A percentile compares a stretch with the other conserved stretches of the same genome.
Evolutionary conservation across 805 yeast species (phyloP).

Genomic region (Pichia insulana): DNA sequence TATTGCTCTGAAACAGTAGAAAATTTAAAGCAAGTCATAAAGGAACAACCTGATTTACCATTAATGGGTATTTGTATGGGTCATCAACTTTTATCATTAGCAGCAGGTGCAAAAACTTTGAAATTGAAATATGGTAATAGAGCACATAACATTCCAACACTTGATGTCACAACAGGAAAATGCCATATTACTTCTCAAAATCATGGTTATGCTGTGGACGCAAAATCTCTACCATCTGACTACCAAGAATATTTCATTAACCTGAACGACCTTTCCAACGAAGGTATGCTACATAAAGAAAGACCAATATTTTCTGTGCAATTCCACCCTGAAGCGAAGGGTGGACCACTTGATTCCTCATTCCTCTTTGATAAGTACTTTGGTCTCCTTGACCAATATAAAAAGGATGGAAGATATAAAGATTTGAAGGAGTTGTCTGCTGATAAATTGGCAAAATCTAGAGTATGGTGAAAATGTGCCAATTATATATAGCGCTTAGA

Average conservation of each 20-base stretch:
- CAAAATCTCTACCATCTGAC: constrained; percentile 58
- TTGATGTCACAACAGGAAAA: constrained; percentile 81
- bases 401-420: constrained; percentile 25
- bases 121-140: constrained; percentile 97
- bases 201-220: constrained; percentile 97
- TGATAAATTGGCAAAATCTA: constrained; percentile 10
- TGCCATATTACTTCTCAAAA: constrained; percentile 98
- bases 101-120: constrained; percentile 86
- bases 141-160: constrained; percentile 96
- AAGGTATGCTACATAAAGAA: constrained; percentile 86
- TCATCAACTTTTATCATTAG: constrained; percentile 91
- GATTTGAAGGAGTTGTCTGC: constrained; percentile 12
- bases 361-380: constrained; percentile 88
- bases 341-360: constrained; percentile 94
- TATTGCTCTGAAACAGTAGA: constrained; percentile 74
- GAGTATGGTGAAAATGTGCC: constrained; percentile 7
- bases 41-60: constrained; percentile 57
- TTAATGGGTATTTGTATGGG: constrained; percentile 97
- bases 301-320: constrained; percentile 94
- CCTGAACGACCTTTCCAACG: constrained; percentile 92
- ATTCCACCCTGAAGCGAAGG: constrained; percentile 99
- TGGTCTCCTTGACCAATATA: constrained; percentile 53
- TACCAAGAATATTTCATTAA: constrained; percentile 87
- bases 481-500: too few species aligned
- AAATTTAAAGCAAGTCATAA: constrained; percentile 65